Base-by-base conservation (phyloP, 352 stramenopile species). In the Saprolegnia parasitica region DNA sequence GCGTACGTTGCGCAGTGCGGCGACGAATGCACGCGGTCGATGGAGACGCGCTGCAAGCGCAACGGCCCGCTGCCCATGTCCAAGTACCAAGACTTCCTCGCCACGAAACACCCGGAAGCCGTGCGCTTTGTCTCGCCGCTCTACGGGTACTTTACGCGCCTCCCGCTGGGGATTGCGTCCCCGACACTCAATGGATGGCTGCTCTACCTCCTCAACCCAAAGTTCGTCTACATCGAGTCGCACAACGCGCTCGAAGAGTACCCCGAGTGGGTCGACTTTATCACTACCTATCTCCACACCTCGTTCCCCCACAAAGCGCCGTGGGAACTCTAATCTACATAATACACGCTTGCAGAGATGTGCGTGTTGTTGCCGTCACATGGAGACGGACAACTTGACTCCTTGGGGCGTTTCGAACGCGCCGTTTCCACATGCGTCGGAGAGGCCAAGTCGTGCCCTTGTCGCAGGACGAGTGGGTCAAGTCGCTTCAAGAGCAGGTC, bases 381-480 rank as follows among this genome's bases (percentile, higher is more conserved):
- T n/a, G n/a, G n/a, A n/a, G n/a, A n/a, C 42, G 4, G 42, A 60
- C 52, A 16, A 24, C 11, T 20, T n/a, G 52, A 13, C 20, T 21
- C 13, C 3, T 16, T 2, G 11, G 10, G 35, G 11, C 24, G 52
- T 60, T 60, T 16, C 35, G 18, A 52, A 18, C 21, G 21, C 21
- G 11, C n/a, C 35, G 35, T 35, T 35, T 35, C 13, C 24, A 9
- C 21, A 67, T 42, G 29, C 39, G 50, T 4, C 42, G 63, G 23
- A 18, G 63, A 8, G 42, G 63, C 13, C 63, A 56, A 16, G 50
- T 24, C 0, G 54, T 37, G 18, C 63, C 21, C 10, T 40, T 67
- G 21, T 54, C 60, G 4, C 40, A 67, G 26, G 60, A 67, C 24
- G 60, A 67, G 20, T 67, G 60, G 60, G 11, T 56, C 46, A 56